These are phyloP conservation scores for Fonsecaea pedrosoi DNA, from an alignment of 2,329 filamentous ascomycete genomes.

Conservation along the genomic window DNA sequence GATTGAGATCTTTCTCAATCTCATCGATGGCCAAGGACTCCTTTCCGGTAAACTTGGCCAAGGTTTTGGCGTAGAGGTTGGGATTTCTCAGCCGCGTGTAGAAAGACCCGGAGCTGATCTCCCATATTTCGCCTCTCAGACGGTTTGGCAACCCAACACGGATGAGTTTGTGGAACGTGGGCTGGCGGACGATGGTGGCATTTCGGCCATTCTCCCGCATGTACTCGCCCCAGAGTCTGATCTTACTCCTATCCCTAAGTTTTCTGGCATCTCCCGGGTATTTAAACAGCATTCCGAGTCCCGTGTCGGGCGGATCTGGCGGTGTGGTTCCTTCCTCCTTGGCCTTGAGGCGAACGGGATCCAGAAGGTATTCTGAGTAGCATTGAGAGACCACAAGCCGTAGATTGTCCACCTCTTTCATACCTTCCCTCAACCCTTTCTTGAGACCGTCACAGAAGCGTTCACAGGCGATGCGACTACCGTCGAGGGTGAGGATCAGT, in stretches of 20 bases:
- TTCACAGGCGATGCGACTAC: constrained; percentile 87
- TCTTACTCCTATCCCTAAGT: constrained; percentile 92
- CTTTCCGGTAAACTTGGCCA: constrained; percentile 80
- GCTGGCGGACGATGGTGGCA: constrained; percentile 87
- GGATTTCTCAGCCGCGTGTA: constrained; percentile 88
- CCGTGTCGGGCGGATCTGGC: constrained; percentile 80
- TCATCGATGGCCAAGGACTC: constrained; percentile 97
- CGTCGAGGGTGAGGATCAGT: constrained; percentile 88
- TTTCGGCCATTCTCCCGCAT: constrained; percentile 94
- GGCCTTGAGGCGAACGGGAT: constrained; percentile 58
- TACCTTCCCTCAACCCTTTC: constrained; percentile 81
- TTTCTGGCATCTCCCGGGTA: constrained; percentile 96
- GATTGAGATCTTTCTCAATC: constrained; percentile 97
- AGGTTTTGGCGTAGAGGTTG: constrained; percentile 79
- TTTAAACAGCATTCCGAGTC: constrained; percentile 87
- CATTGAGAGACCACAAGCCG: constrained; percentile 80
- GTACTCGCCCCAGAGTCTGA: constrained; percentile 97
- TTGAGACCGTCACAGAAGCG: constrained; percentile 96
- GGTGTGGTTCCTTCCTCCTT: constrained; percentile 57
- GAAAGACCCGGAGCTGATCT: constrained; percentile 88
- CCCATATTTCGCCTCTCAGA: constrained; percentile 93
- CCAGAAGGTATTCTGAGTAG: constrained; percentile 85
- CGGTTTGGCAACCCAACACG: constrained; percentile 93
- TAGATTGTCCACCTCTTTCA: constrained; percentile 85
- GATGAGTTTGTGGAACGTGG: constrained; percentile 97